phyloP scores from a whole-genome alignment of 257 asterid genomes.

The Solanum pinnatisectum region DNA sequence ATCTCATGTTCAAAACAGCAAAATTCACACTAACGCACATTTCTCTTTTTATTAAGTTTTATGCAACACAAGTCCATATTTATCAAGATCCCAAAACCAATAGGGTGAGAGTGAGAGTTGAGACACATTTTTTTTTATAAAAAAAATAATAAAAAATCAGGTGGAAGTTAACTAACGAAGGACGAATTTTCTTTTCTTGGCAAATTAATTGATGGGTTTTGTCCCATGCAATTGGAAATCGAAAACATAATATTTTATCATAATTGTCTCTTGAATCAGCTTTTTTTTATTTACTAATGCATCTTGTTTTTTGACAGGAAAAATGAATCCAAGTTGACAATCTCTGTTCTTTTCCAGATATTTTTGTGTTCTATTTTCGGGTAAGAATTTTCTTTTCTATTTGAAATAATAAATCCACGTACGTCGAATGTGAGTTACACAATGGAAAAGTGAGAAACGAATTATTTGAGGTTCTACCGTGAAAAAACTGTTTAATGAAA shows the following conservation, averaged over 20 bases:
- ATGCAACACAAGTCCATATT: neutral
- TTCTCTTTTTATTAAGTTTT: no score
- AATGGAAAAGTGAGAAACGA: neutral
- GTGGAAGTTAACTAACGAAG: neutral
- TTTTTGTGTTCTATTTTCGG: slow-evolving; percentile 72
- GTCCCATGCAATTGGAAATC: neutral
- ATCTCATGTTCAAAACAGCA: neutral
- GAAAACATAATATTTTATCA: neutral
- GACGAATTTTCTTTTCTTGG: neutral
- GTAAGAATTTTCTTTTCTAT: slow-evolving; percentile 19
- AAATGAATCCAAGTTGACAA: slow-evolving; percentile 46
- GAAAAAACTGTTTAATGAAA: no score
- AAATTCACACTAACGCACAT: no score
- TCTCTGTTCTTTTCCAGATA: slow-evolving; percentile 46
- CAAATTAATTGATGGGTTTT: neutral
- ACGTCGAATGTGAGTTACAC: neutral
- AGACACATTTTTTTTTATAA: no score
- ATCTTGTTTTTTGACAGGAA: slow-evolving; percentile 33
- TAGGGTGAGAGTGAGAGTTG: neutral
- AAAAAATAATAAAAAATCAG: no score
- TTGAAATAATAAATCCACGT: neutral
- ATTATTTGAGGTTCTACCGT: no score
- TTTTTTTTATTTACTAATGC: neutral
- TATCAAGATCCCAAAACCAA: neutral
- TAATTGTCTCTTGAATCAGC: no score